These are phyloP conservation scores for Boletus subparvulus DNA, from an alignment of 768 basidiomycete species.

Conservation along the genomic window DNA sequence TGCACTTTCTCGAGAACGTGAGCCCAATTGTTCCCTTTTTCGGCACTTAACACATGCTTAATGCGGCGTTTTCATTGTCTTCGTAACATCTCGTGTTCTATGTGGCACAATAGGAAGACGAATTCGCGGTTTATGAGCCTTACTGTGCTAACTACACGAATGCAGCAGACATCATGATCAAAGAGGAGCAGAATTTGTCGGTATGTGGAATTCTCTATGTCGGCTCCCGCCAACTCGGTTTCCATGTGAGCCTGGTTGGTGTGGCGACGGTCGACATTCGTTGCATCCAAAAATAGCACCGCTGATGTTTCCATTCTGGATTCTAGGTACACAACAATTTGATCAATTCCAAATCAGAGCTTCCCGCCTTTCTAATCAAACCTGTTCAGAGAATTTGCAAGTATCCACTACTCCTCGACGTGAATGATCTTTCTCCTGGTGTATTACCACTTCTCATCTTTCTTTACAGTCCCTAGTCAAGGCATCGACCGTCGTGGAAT, in stretches of 20 bases:
- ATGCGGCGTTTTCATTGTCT: constrained; percentile 45
- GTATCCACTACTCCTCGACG: constrained; percentile 92
- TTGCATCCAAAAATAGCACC: constrained; percentile 19
- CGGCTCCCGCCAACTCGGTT: constrained; percentile 4
- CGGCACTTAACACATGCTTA: constrained; percentile 31
- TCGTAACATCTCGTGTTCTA: constrained; percentile 9
- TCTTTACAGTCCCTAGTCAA: constrained; percentile 66
- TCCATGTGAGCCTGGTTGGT: constrained; percentile 23
- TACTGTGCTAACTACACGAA: constrained; percentile 95
- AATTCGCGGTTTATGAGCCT: constrained; percentile 94
- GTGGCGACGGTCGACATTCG: constrained; percentile 22
- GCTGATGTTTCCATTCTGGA: constrained; percentile 12
- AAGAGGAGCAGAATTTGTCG: constrained; percentile 81
- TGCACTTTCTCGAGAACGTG: constrained; percentile 80
- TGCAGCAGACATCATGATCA: constrained; percentile 80
- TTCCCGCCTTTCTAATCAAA: constrained; percentile 97
- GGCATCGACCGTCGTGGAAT: constrained; percentile 59
- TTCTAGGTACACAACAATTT: constrained; percentile 72
- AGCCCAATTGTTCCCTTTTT: constrained; percentile 32
- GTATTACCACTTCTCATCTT: constrained; percentile 7
- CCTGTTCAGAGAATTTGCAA: constrained; percentile 98
- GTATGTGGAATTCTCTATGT: constrained; percentile 48
- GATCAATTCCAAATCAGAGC: constrained; percentile 88
- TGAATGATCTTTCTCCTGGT: constrained; percentile 39
- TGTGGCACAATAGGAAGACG: constrained; percentile 79